These are phyloP conservation scores for Actinomucor elegans DNA, from an alignment of 371 early-diverging fungal species.

Conservation along the genomic window DNA sequence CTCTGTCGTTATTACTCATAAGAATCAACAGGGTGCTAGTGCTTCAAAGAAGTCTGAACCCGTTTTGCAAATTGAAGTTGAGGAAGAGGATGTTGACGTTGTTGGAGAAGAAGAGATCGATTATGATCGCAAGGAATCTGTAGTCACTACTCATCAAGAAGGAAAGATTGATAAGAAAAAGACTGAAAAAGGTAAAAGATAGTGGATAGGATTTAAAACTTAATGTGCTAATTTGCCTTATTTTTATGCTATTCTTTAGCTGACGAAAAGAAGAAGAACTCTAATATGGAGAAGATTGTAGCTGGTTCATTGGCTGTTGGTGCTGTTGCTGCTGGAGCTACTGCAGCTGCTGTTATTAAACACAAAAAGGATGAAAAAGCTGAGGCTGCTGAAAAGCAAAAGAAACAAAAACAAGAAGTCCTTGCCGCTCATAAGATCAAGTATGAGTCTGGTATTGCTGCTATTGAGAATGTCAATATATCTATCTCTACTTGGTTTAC, in stretches of 20 bases:
- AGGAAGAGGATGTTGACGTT: slow-evolving; percentile 24
- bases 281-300: slow-evolving; percentile 14
- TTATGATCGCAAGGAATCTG: slow-evolving; percentile 11
- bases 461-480: slow-evolving; percentile 23
- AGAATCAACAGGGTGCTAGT: not conserved
- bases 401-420: slow-evolving; percentile 1
- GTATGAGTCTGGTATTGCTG: slow-evolving; percentile 20
- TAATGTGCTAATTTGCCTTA: not conserved
- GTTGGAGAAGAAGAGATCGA: slow-evolving; percentile 30
- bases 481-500: slow-evolving; percentile 25
- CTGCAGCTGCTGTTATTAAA: slow-evolving; percentile 5
- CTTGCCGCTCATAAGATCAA: slow-evolving; percentile 3
- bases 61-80: slow-evolving; percentile 16
- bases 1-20: slow-evolving; percentile 20
- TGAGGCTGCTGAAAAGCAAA: slow-evolving; percentile 3
- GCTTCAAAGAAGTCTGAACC: not conserved
- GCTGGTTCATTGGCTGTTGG: slow-evolving; percentile 23
- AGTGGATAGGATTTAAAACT: too few relatives aligned
- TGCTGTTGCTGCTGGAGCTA: slow-evolving; percentile 18
- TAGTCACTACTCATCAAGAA: not conserved
- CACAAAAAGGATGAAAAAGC: slow-evolving; percentile 18
- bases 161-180: slow-evolving; percentile 2
- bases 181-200: slow-evolving; percentile 18
- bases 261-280: slow-evolving; percentile 11
- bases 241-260: not conserved